Conservation (phyloP, 805 yeast species). For the Wickerhamomyces xylosicus region DNA sequence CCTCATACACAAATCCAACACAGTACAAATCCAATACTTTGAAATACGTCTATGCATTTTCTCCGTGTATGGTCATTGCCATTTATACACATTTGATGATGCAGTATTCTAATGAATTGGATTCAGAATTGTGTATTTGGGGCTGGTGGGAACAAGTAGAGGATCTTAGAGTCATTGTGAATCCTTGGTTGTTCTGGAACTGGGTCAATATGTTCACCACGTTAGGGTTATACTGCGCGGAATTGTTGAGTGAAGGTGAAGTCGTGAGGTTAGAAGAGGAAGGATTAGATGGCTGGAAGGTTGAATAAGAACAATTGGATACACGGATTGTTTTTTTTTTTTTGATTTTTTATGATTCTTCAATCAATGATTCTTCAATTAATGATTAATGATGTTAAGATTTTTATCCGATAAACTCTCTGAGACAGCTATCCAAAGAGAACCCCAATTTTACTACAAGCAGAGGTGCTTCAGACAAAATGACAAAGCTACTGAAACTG, state of each 20-base stretch:
- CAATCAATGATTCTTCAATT: too few species aligned
- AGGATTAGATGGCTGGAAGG: background rate
- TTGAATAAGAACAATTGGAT: too few species aligned
- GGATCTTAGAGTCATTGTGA: conserved; percentile 24
- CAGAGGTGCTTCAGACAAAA: too few species aligned
- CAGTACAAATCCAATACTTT: conserved; percentile 23
- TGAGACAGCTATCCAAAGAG: too few species aligned
- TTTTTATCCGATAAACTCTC: too few species aligned
- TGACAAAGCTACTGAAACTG: too few species aligned
- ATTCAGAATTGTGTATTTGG: conserved; percentile 52
- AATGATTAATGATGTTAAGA: too few species aligned
- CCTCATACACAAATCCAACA: conserved; percentile 7
- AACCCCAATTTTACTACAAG: too few species aligned
- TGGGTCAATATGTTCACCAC: conserved; percentile 88
- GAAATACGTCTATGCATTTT: conserved; percentile 68
- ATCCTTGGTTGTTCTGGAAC: conserved; percentile 95
- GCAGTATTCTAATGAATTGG: conserved; percentile 64
- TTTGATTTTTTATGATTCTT: too few species aligned
- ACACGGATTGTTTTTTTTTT: too few species aligned
- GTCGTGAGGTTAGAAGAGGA: conserved; percentile 5
- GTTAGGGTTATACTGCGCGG: conserved; percentile 69
- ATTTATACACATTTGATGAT: conserved; percentile 91
- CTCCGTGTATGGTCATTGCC: conserved; percentile 90
- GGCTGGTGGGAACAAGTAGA: conserved; percentile 31
- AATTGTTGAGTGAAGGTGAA: conserved; percentile 37